Evolutionary conservation across 176 grass and related monocot genomes (phyloP), one percentile per base, ranked within the genome.

Genomic region (Triticum turgidum): DNA sequence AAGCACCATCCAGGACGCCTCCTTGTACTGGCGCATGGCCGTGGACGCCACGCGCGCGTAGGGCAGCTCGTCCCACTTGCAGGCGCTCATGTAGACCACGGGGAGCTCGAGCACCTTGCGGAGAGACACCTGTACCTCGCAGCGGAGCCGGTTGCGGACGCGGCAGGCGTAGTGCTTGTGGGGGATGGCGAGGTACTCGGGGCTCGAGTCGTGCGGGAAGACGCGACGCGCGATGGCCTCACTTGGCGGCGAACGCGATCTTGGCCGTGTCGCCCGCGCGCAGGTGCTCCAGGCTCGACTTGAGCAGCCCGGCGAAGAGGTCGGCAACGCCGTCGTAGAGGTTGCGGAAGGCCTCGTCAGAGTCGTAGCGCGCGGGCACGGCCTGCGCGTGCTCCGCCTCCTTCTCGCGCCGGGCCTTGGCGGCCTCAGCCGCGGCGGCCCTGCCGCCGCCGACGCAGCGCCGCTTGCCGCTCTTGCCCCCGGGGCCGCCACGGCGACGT

Each of bases 121-220:
- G 6, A 93, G 81, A 32, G 85, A 82, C 22, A 86, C 72, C 5
- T 83, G 85, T 34, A 21, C 91, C 15, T 85, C 86, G 24, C 83
- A 77, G 3, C 82, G 91, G 70, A 90, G 85, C 10, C 88, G 85
- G 61, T 67, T 74, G 70, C 85, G 83, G n/a, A 85, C 76, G 41
- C 77, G 81, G 81, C 90, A 93, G 6, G 88, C 58, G 88, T 90
- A 93, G 64, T 93, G 89, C 39, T 80, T 34, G 22, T 94, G 87
- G 20, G 69, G 29, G 33, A 94, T 11, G 41, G 35, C 24, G 18
- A 39, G 61, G 87, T 89, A 89, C 2, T 85, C 87, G 1, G 33
- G 33, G 33, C 33, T 34, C 33, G 33, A 34, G 33, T 34, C 33
- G 33, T 4, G 33, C 33, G 33, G 33, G 33, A 34, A 34, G 33